Percentiles rank a stretch among this genome's conserved stretches.
Conservation (phyloP, 2,329 filamentous ascomycete species). For the Penicillium rolfsii region DNA sequence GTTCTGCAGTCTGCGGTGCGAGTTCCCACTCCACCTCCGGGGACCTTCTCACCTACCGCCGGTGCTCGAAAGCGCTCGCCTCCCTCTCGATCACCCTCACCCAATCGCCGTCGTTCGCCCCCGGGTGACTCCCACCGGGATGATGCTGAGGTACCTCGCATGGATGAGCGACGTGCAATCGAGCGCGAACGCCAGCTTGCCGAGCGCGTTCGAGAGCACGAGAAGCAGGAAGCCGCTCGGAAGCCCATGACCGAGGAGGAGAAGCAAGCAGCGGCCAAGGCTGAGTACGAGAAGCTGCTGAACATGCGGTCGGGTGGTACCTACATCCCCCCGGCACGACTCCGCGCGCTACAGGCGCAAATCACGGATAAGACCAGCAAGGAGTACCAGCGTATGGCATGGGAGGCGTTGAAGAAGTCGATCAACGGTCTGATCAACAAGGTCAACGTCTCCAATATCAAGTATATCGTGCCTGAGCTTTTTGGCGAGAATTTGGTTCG, state of each 20-base stretch:
- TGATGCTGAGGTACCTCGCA: slow-evolving; percentile 50
- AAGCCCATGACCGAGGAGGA: slow-evolving; percentile 72
- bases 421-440: slow-evolving; percentile 99
- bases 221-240: slow-evolving; percentile 50
- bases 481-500: slow-evolving; percentile 93
- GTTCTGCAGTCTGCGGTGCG: slow-evolving; percentile 61
- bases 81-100: slow-evolving; percentile 57
- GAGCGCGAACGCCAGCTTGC: slow-evolving; percentile 56
- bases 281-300: slow-evolving; percentile 89
- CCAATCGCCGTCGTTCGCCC: slow-evolving; percentile 54
- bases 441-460: slow-evolving; percentile 97
- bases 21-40: slow-evolving; percentile 60
- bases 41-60: slow-evolving; percentile 52
- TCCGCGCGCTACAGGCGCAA: slow-evolving; percentile 90
- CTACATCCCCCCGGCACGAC: slow-evolving; percentile 89
- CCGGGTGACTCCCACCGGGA: slow-evolving; percentile 42
- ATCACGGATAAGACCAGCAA: slow-evolving; percentile 96
- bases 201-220: slow-evolving; percentile 58
- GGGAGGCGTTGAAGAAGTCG: slow-evolving; percentile 98
- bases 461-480: slow-evolving; percentile 92
- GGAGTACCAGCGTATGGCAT: slow-evolving; percentile 98
- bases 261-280: slow-evolving; percentile 85
- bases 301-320: slow-evolving; percentile 93
- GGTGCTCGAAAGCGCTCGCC: slow-evolving; percentile 62
- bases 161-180: slow-evolving; percentile 54